Base-by-base conservation (phyloP, 768 basidiomycete species). In the Phylloporus sp. region DNA sequence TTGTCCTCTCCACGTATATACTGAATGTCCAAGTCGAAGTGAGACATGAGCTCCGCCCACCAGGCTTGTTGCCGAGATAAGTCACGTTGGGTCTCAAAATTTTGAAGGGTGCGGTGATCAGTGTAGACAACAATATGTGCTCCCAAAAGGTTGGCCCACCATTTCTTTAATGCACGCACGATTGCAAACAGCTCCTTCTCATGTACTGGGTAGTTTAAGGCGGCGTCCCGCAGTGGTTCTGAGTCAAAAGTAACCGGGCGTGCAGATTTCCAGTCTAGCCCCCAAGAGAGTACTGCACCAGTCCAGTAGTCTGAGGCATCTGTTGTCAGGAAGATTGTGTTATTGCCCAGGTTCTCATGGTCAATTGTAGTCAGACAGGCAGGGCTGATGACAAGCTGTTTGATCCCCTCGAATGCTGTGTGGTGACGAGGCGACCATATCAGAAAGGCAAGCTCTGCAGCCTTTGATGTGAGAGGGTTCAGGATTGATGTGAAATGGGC, bases 41-140 rank as follows among this genome's bases (percentile, higher is more conserved):
- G 58, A 0, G 56, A 48, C 1, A 80, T 52, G 20, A 70, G 68
- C 7, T 49, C 77, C 67, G 4, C 71, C 78, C 77, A 78, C 0
- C 68, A 55, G 0, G 66, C 66, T 29, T 76, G 59, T 0, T 27
- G 9, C 0, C 18, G 29, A 0, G 54, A 58, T 0, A 60, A 22
- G 5, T 50, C 43, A 0, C 10, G 3, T 28, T 60, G 54, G 0
- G 38, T 26, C 0, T 5, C 0, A n/a, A 55, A 60, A 6, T 53
- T 50, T 11, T 50, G 46, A 0, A 71, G 48, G 0, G 68, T 67
- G 0, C 49, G 41, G 34, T 73, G 72, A 35, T 72, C 70, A 10
- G 68, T 69, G 35, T 49, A 67, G 0, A 73, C 58, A 0, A 26
- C 7, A 7, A 56, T 23, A 1, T 6, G 26, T 0, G 18, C 10